Percentiles rank a stretch among this genome's conserved stretches.
Conservation (phyloP, 2,329 filamentous ascomycete species). For the Monosporascus sp. region DNA sequence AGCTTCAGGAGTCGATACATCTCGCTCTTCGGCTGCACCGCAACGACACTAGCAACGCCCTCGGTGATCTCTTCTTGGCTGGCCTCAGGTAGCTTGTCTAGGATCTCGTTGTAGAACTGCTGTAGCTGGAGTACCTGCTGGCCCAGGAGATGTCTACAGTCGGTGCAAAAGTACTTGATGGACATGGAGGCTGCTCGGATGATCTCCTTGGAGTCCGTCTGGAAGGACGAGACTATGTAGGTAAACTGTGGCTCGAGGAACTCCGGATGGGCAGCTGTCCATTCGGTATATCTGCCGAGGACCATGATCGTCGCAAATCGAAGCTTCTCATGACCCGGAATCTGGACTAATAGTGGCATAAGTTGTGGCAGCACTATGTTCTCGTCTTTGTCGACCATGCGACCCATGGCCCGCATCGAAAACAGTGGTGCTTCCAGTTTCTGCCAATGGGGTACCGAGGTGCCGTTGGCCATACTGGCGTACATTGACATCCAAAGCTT, state of each 20-base stretch:
- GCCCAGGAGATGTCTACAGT: slow-evolving; percentile 83
- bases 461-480: slow-evolving; percentile 66
- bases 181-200: slow-evolving; percentile 86
- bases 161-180: slow-evolving; percentile 95
- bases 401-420: slow-evolving; percentile 90
- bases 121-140: slow-evolving; percentile 83
- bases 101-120: slow-evolving; percentile 83
- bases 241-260: slow-evolving; percentile 89
- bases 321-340: slow-evolving; percentile 95
- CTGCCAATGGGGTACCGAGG: slow-evolving; percentile 89
- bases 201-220: slow-evolving; percentile 84
- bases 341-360: slow-evolving; percentile 89
- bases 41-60: slow-evolving; percentile 87
- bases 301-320: slow-evolving; percentile 98
- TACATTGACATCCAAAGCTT: slow-evolving; percentile 84
- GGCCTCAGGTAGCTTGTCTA: slow-evolving; percentile 76
- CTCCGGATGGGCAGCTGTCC: slow-evolving; percentile 91
- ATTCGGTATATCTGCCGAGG: slow-evolving; percentile 92
- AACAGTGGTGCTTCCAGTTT: slow-evolving; percentile 93
- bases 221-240: slow-evolving; percentile 91
- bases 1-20: slow-evolving; percentile 83
- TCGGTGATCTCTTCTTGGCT: slow-evolving; percentile 97
- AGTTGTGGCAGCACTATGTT: slow-evolving; percentile 82
- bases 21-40: slow-evolving; percentile 75
- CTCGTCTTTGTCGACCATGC: slow-evolving; percentile 91